phyloP scores from a whole-genome alignment of 2,329 filamentous ascomycete genomes.

The Neopestalotiopsis sp. region DNA sequence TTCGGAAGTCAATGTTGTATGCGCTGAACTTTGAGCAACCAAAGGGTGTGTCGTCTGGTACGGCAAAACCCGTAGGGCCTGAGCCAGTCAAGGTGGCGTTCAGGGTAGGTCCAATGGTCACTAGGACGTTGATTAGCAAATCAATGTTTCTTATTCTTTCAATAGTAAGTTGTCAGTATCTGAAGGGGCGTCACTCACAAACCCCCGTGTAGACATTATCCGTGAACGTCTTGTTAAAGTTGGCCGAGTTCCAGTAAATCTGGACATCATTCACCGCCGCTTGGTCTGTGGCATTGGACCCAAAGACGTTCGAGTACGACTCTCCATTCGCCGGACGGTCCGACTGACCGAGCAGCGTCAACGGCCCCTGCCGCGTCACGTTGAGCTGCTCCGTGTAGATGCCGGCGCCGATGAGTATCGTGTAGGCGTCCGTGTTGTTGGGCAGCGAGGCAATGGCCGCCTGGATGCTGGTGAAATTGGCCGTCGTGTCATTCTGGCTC shows the following conservation, averaged over 20 bases:
- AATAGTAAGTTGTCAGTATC: no score
- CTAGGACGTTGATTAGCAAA: no score
- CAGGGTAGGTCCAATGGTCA: conserved; percentile 67
- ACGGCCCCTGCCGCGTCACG: conserved; percentile 63
- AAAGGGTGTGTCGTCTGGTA: conserved; percentile 65
- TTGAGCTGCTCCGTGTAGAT: conserved; percentile 70
- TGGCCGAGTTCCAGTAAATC: conserved; percentile 17
- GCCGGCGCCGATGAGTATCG: conserved; percentile 66
- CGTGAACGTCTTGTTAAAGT: conserved; percentile 11
- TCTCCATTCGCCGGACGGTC: conserved; percentile 37
- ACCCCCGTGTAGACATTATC: conserved; percentile 16
- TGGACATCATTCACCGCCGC: conserved; percentile 47
- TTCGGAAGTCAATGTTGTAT: conserved; percentile 71
- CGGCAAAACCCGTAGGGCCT: conserved; percentile 65
- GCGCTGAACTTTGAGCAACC: conserved; percentile 67
- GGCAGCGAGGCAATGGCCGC: conserved; percentile 46
- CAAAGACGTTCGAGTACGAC: conserved; percentile 35
- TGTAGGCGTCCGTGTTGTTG: conserved; percentile 48
- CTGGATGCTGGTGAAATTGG: conserved; percentile 44
- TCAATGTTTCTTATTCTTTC: no score
- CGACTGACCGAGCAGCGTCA: conserved; percentile 65
- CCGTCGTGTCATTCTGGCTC: conserved; percentile 37
- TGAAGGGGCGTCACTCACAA: no score
- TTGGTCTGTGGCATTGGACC: conserved; percentile 35
- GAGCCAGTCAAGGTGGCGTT: conserved; percentile 66